Base-by-base conservation (phyloP, 140 eudicot genomes). In the Erigeron philadelphicus region DNA sequence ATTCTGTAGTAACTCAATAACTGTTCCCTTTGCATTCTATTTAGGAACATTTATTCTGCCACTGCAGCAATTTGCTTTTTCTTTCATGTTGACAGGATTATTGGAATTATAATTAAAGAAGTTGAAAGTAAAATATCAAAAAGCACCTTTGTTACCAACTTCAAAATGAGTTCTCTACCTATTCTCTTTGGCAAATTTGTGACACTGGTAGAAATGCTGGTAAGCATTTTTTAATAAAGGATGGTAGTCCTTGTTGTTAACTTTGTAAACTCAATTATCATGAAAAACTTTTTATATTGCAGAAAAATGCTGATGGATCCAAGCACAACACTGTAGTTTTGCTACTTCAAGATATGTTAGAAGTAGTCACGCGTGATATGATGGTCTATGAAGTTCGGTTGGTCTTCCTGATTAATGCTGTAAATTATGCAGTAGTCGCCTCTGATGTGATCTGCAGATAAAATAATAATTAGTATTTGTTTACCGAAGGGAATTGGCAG, bases 301-400 rank as follows among this genome's bases (percentile, higher is more conserved):
- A 91, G 97, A 88, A 82, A 82, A 90, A 84, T 52, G 85, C 78
- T 47, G 85, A 88, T 78, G 87, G 82, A 42, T 75, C 82, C 52
- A 81, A 77, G 85, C 82, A 78, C 72, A 82, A 85, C 74, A 71
- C 77, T 64, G 95, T 93, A 73, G 98, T 93, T 55, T 73, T 93
- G 60, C 66, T 84, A 73, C 88, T 93, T 77, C 96, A 86, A 78
- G 98, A 93, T 78, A 93, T 93, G 96, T 74, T 93, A 71, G 98
- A 93, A 83, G 89, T 93, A 44, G 93, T 93, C 72, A 93, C 95
- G 35, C 89, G 90, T 38, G 96, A 93, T 75, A 86, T 93, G 96
- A 93, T 93, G 95, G 89, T 88, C 76, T 89, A 89, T 72, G 98
- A 90, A 76, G 78, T 64, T 59, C 85, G 91, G 89, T 87, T 17